Conservation (phyloP, 345 rosid genomes). For the Mallotus nudiflorus region DNA sequence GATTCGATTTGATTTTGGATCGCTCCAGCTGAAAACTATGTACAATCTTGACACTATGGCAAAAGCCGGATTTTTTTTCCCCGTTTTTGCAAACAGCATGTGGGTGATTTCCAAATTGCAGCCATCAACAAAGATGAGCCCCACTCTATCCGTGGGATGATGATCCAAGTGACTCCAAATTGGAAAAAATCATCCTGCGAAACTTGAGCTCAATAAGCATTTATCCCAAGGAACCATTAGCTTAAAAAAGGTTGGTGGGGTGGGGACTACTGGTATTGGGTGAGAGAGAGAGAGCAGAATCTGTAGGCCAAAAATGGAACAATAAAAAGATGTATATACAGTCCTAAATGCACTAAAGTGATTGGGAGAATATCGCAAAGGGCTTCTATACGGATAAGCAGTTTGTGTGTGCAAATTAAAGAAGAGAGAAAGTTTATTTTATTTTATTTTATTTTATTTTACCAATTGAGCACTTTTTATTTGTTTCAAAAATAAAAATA, state of each 20-base stretch:
- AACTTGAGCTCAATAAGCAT: no score
- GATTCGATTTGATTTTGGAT: neutral
- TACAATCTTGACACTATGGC: neutral
- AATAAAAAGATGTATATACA: neutral
- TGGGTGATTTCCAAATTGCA: no score
- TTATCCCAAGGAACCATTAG: no score
- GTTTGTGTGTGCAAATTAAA: neutral
- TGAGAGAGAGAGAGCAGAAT: neutral
- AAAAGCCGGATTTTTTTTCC: neutral
- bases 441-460: neutral
- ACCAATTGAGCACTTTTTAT: neutral
- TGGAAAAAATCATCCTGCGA: no score
- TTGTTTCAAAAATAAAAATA: no score
- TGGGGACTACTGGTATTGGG: no score
- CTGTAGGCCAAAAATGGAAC: neutral
- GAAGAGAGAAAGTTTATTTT: neutral
- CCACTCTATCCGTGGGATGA: no score
- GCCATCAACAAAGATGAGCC: no score
- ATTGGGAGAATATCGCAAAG: conserved; percentile 6
- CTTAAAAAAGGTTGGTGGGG: neutral
- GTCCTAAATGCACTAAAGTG: neutral
- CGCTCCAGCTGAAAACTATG: neutral
- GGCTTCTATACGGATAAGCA: neutral
- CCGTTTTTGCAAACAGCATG: no score
- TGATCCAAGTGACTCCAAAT: no score